phyloP scores from a whole-genome alignment of 331 rosid genomes.

The Spiraea crenata region DNA sequence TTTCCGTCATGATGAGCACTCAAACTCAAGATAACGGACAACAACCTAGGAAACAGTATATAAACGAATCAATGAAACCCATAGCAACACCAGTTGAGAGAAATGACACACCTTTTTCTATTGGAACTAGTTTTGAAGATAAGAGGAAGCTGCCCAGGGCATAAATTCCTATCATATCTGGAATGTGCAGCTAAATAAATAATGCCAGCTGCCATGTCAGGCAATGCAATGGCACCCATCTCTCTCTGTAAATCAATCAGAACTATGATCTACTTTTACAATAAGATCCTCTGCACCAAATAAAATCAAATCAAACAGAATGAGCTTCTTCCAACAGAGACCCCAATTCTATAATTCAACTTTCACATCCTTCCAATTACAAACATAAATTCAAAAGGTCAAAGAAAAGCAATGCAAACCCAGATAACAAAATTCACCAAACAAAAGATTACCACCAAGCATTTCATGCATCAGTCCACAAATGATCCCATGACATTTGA shows the following conservation, averaged over 20 bases:
- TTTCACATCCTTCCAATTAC: not conserved
- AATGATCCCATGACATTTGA: constrained; percentile 3
- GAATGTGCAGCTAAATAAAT: constrained; percentile 21
- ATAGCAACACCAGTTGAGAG: not conserved
- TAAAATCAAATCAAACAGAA: not conserved
- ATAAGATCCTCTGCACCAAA: not conserved
- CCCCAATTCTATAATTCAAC: not conserved
- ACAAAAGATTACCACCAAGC: not conserved
- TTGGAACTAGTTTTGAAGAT: constrained; percentile 25
- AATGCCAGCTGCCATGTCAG: constrained; percentile 42
- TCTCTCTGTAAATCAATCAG: constrained; percentile 28
- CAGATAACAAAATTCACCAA: constrained; percentile 1
- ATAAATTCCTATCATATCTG: constrained; percentile 6
- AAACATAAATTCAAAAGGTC: not conserved
- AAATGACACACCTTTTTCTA: constrained; percentile 22
- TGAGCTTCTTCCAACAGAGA: not conserved
- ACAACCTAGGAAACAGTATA: not conserved
- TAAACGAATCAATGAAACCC: not conserved
- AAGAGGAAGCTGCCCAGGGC: constrained; percentile 22
- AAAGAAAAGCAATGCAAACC: not conserved
- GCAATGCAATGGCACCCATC: constrained; percentile 50
- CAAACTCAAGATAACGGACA: not conserved
- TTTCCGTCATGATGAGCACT: constrained; percentile 9
- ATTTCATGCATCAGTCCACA: not conserved
- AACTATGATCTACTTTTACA: not conserved